phyloP scores from a whole-genome alignment of 2,329 filamentous ascomycete species.

The Ilyonectria mors-panacis region DNA sequence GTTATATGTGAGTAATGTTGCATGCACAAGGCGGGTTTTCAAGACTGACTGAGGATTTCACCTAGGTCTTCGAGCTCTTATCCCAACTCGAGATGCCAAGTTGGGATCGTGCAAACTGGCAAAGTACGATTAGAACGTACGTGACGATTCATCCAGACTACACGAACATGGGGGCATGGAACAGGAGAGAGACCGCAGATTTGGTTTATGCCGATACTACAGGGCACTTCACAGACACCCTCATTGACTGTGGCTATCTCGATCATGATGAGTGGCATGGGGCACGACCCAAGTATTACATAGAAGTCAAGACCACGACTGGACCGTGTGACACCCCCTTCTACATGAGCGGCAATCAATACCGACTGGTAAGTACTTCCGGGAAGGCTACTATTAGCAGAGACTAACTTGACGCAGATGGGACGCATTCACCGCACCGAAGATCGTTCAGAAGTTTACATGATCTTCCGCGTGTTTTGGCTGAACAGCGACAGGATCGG shows the following conservation, averaged over 20 bases:
- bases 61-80: conserved; percentile 38
- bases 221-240: conserved; percentile 27
- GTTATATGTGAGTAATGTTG: conserved; percentile 38
- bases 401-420: conserved; percentile 31
- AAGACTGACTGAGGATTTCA: conserved; percentile 7
- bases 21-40: background rate
- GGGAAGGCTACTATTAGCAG: background rate
- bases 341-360: conserved; percentile 62
- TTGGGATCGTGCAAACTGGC: conserved; percentile 34
- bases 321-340: conserved; percentile 56
- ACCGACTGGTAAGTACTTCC: conserved; percentile 53
- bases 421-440: conserved; percentile 27
- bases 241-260: conserved; percentile 34
- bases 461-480: conserved; percentile 38
- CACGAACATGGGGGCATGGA: conserved; percentile 16
- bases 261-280: conserved; percentile 33
- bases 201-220: conserved; percentile 29
- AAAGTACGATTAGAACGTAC: conserved; percentile 33
- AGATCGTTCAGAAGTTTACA: conserved; percentile 30
- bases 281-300: conserved; percentile 56
- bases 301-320: conserved; percentile 67
- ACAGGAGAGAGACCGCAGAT: conserved; percentile 30
- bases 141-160: conserved; percentile 32
- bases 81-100: conserved; percentile 27
- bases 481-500: conserved; percentile 29